Base-by-base conservation (phyloP, 805 yeast species). In the Kodamaea kaohsiungensis region DNA sequence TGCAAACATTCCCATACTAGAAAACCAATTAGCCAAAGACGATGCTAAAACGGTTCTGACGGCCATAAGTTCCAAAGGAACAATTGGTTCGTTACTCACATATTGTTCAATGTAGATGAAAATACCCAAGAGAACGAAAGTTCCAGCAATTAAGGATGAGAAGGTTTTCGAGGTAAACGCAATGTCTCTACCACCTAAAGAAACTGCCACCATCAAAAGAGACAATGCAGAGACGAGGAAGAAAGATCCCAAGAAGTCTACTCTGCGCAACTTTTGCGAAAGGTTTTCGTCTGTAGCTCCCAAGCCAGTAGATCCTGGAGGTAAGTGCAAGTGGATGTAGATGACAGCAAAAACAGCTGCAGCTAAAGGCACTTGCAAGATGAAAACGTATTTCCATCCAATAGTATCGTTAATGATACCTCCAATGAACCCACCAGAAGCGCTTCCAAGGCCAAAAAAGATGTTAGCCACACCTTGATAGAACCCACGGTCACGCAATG, bases 401-500 rank as follows among this genome's bases (percentile, higher is more conserved):
- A 76, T 73, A 37, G 57, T 57, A 56, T 83, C 85, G 18, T 85
- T 78, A 39, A 85, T 70, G 61, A 83, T 66, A 2, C 91, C 91
- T 10, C 80, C 79, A 19, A 76, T 56, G 27, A 75, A 60, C 27
- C 80, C 79, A 2, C 80, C 79, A 1, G 76, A 68, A 5, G 79
- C 78, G 13, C 79, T 71, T 17, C 97, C 97, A 16, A 84, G 65
- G 12, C 91, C 93, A 64, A 81, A 91, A 43, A 83, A 84, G 16
- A 91, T 75, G 66, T 91, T 91, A 37, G 88, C 88, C 50, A 88
- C 66, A 0, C 97, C 97, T 65, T 91, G 97, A 67, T 83, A 89
- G 30, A 89, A 68, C 1, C 96, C 96, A 55, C 97, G 77, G 43
- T 86, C 83, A 53, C 95, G 77, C 56, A 88, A 78, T 1, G 95